Evolutionary conservation across 2,329 filamentous ascomycete species (phyloP).

Genomic region (Fusarium sp.): DNA sequence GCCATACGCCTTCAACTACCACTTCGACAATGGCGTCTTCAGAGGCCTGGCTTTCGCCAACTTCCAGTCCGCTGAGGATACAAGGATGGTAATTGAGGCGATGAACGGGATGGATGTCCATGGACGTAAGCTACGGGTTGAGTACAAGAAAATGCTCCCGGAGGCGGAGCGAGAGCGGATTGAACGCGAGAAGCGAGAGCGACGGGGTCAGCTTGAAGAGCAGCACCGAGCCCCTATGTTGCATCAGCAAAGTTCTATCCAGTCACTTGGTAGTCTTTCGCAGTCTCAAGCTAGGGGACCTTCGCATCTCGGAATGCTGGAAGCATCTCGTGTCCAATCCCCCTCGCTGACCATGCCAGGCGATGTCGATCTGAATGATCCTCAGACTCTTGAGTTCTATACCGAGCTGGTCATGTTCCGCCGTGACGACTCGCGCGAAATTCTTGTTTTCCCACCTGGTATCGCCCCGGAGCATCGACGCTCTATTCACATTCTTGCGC

Average conservation of each 20-base stretch:
- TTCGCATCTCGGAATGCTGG: slow-evolving; percentile 57
- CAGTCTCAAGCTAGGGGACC: slow-evolving; percentile 65
- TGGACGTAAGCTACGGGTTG: slow-evolving; percentile 91
- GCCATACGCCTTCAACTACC: slow-evolving; percentile 99
- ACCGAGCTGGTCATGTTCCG: slow-evolving; percentile 91
- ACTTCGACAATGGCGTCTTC: slow-evolving; percentile 98
- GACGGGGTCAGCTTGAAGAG: slow-evolving; percentile 94
- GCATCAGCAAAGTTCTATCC: slow-evolving; percentile 86
- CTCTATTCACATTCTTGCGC: slow-evolving; percentile 91
- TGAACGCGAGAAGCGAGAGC: slow-evolving; percentile 95
- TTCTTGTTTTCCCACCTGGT: slow-evolving; percentile 82
- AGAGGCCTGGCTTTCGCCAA: slow-evolving; percentile 96
- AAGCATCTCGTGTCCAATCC: slow-evolving; percentile 5
- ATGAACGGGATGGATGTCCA: slow-evolving; percentile 97
- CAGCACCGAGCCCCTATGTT: slow-evolving; percentile 85
- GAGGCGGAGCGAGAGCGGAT: slow-evolving; percentile 94
- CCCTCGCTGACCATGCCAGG: slow-evolving; percentile 44
- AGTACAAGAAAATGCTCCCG: slow-evolving; percentile 99
- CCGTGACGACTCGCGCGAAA: slow-evolving; percentile 78
- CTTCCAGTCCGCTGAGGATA: slow-evolving; percentile 95
- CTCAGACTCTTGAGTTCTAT: slow-evolving; percentile 85
- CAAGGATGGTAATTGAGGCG: slow-evolving; percentile 86
- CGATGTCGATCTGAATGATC: slow-evolving; percentile 92
- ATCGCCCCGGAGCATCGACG: slow-evolving; percentile 85
- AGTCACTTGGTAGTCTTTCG: slow-evolving; percentile 74